Base-by-base conservation (phyloP, 495 filamentous ascomycete species). In the Daldinia childiae region DNA sequence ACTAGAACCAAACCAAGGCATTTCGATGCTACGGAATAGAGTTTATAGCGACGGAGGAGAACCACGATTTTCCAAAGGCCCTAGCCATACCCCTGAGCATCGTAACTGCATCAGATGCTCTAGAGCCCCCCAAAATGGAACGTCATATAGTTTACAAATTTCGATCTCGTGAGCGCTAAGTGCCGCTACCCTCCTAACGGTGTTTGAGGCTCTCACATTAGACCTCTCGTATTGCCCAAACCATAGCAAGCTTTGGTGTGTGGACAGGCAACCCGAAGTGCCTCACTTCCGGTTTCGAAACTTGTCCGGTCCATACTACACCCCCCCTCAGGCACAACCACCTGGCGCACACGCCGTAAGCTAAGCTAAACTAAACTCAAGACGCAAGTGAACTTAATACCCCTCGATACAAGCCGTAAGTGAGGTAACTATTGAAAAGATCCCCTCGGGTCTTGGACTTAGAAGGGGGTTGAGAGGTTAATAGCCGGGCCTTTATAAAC, bases 141-240 rank as follows among this genome's bases (percentile, higher is more conserved):
- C 1, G 43, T 24, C 43, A 48, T 24, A 48, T 48, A 48, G 43
- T 48, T 48, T 24, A 17, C 14, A 30, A n/a, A 5, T 11, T 32
- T 50, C 32, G 26, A n/a, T 62, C 36, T 56, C 48, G 48, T 51
- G 51, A 62, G 48, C 58, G 58, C 48, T 39, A 62, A 39, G 17
- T 50, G 38, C 3, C 51, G 32, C 45, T 52, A 29, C 29, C 27
- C n/a, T 6, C 29, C 29, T 27, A 26, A 27, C 64, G 54, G 54
- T 58, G 66, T 69, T 58, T 64, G 30, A 58, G 6, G 50, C 6
- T 30, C 5, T 21, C 43, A 52, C 66, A 52, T 41, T 62, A 58
- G 21, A 43, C 54, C 52, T 58, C 15, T 15, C 27, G 30, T 19
- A 58, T 17, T 29, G 51, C 29, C 14, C 14, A 54, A 30, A 29